Base-by-base conservation (phyloP, 2,329 filamentous ascomycete genomes). In the Ploettnerulaceae sp. region DNA sequence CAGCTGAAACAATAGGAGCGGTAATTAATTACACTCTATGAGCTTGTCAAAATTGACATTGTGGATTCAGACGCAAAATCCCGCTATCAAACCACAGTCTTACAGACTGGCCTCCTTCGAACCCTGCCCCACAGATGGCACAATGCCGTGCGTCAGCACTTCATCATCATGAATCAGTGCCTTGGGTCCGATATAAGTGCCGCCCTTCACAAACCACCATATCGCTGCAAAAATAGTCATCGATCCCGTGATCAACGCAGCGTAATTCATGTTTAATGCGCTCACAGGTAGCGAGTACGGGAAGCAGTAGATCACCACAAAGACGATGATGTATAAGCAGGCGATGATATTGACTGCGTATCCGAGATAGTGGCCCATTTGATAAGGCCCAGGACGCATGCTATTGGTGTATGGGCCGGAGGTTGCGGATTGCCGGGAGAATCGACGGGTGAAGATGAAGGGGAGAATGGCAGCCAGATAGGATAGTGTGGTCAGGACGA, bases 381-480 rank as follows among this genome's bases (percentile, higher is more conserved):
- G 71, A 56, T 83, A 86, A 0, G 75, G 75, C 0, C 82, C 82
- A 0, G 74, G 77, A 0, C 66, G 61, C 48, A 83, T 66, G 34
- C 63, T 66, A 18, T 61, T 62, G 5, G 36, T 47, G 26, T 47
- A 56, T 7, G 47, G 45, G 7, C 54, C 47, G 2, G 52, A 34
- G 7, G 21, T 7, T 3, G 41, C 14, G 7, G 37, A 21, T 5
- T 41, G 18, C 5, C 32, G 45, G 4, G 53, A 49, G 32, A 58
- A 61, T 7, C 74, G 63, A 0, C 66, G 56, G 0, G 70, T 72
- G 0, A 79, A 48, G 1, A 80, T 63, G 51, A 79, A 73, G 0
- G 77, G 76, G 1, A 86, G 63, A 44, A 87, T 80, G 5, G 80
- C 79, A 0, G 77, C 76, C 2, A 83, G 67, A 60, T 82, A 86